Base-by-base conservation (phyloP, 768 basidiomycete species). In the Saitozyma podzolica region DNA sequence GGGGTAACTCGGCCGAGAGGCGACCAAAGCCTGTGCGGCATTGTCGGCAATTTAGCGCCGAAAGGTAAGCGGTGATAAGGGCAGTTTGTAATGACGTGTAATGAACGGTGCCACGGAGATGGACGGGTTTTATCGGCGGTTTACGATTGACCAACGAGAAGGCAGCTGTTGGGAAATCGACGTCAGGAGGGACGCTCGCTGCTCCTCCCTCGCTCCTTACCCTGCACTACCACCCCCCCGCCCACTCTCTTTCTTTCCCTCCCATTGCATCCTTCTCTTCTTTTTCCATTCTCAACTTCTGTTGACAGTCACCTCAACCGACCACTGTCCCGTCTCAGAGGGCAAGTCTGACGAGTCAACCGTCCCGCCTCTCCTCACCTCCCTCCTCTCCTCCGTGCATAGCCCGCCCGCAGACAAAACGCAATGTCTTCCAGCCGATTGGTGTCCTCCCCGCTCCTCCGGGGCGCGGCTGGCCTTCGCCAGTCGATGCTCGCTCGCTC, bases 361-460 rank as follows among this genome's bases (percentile, higher is more conserved):
- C 29, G 29, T 29, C 29, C 29, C 29, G 29, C 29, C 29, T 29
- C 29, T 29, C 29, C 29, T 29, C 45, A 2, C 2, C 2, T n/a
- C 40, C 29, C 42, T 37, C 42, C 16, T 20, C 39, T n/a, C 51
- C 41, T 40, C 45, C 42, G 17, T 50, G 8, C 54, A 52, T 55
- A 16, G 49, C 42, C 42, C 37, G 37, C 43, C 42, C 11, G 16
- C 52, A 62, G n/a, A 54, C 43, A 17, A 14, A 40, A 17, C 63
- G 64, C 40, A 56, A 74, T 74, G 69, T 54, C 53, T 14, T 62
- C 70, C 17, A 63, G 66, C 14, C 66, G 69, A 50, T 57, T 69
- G 43, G 53, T 65, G 19, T 39, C 59, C 48, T 56, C 61, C 19
- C 50, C 69, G n/a, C 60, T 69, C 20, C 61, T 64, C 40, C 62